Base-by-base conservation (phyloP, 306 rosid species). In the Betula pendula region DNA sequence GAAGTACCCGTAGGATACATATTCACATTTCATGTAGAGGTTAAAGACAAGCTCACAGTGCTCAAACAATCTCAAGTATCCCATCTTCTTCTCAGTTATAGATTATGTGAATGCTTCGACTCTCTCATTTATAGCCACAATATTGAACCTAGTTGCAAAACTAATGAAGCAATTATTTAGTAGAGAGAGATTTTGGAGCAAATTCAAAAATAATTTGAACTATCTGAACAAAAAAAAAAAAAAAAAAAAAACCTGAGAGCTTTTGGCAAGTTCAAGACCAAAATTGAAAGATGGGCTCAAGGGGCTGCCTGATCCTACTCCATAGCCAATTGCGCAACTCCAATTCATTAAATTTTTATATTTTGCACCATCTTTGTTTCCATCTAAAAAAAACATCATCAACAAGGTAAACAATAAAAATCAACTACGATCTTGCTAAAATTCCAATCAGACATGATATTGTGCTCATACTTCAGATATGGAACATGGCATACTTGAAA, bases 271-370 rank as follows among this genome's bases (percentile, higher is more conserved):
- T 89, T 92, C 99, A 10, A 95, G 97, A 75, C 83, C 68, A 74
- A 92, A 95, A 83, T 89, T 92, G 92, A 92, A 95, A 66, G 97
- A 95, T 31, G 97, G 97, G 77, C 90, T 86, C 92, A 89, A 73
- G 60, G 96, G 99, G 81, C 97, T 92, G 68, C 93, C 85, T 31
- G 94, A 91, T 83, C 99, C 97, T 82, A 82, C 92, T 48, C 91
- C 93, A 77, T 92, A 95, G 76, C 93, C 93, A 82, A 92, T 79
- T 42, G 96, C 98, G 79, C 91, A 90, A 50, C 97, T 93, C 98
- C 97, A 94, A 84, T 92, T 92, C 87, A 63, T 92, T 77, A 89
- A 81, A 84, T 89, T 86, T 79, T 74, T 79, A 66, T 75, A 89
- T 49, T 85, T 85, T 66, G 78, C 78, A 25, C 70, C 67, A 35